phyloP scores from a whole-genome alignment of 495 filamentous ascomycete species.

The Lichina pygmaea region DNA sequence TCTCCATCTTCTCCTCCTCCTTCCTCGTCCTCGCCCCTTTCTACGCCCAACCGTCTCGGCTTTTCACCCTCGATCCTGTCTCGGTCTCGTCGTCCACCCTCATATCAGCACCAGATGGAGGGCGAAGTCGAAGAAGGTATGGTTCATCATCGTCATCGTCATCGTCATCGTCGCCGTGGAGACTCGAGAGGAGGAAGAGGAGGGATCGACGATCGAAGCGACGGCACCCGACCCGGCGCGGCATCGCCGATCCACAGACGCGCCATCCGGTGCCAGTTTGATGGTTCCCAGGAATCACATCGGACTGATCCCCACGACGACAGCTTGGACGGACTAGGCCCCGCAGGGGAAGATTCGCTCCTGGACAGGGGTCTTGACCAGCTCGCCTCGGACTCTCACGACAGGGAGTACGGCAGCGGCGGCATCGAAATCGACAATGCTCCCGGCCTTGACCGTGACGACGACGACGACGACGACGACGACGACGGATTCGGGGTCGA shows the following conservation, averaged over 20 bases:
- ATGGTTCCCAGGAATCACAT: slow-evolving; percentile 5
- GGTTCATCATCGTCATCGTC: neutral
- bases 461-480: slow-evolving; percentile 2
- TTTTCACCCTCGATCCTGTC: slow-evolving; percentile 25
- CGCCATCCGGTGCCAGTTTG: slow-evolving; percentile 1
- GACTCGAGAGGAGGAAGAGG: too few relatives aligned
- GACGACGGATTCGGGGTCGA: slow-evolving; percentile 1
- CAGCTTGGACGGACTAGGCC: too few relatives aligned
- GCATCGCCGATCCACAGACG: too few relatives aligned
- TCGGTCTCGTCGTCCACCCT: slow-evolving; percentile 19
- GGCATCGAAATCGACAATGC: too few relatives aligned
- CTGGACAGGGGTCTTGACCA: too few relatives aligned
- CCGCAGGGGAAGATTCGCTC: too few relatives aligned
- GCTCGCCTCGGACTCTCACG: too few relatives aligned
- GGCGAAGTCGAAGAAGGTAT: neutral
- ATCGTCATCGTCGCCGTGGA: neutral
- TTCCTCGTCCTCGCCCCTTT: slow-evolving; percentile 9
- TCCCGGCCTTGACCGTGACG: neutral
- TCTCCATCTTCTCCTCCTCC: slow-evolving; percentile 7
- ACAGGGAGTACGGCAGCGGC: too few relatives aligned
- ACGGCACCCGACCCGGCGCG: too few relatives aligned
- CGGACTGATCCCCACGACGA: too few relatives aligned
- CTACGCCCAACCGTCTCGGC: slow-evolving; percentile 5
- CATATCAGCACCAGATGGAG: neutral
- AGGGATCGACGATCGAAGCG: too few relatives aligned